Conservation (phyloP, 306 rosid species). For the Abrus precatorius region DNA sequence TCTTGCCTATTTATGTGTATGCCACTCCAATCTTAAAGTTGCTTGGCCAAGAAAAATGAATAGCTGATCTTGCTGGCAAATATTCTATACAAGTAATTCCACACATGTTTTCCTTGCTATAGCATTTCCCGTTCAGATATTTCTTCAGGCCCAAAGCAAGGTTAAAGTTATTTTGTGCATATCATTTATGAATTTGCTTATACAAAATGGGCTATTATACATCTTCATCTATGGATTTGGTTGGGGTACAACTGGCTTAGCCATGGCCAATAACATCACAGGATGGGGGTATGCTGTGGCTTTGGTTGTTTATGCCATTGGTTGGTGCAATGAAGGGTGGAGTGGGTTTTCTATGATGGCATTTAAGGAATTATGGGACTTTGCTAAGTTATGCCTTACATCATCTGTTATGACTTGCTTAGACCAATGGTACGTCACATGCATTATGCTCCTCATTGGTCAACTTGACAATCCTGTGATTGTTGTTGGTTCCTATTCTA, state of each 20-base stretch:
- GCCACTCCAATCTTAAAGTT: conserved; percentile 68
- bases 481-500: conserved; percentile 61
- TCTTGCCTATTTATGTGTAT: conserved; percentile 64
- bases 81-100: conserved; percentile 66
- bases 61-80: conserved; percentile 68
- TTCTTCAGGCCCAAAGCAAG: conserved; percentile 80
- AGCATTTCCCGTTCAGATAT: conserved; percentile 61
- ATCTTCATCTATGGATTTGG: conserved; percentile 59
- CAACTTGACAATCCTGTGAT: conserved; percentile 55
- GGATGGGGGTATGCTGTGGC: conserved; percentile 61
- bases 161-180: conserved; percentile 67
- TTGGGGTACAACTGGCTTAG: conserved; percentile 71
- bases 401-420: conserved; percentile 63
- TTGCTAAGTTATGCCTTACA: conserved; percentile 66
- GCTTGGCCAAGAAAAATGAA: conserved; percentile 71
- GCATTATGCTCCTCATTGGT: conserved; percentile 57
- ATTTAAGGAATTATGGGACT: conserved; percentile 72
- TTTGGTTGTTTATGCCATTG: conserved; percentile 56
- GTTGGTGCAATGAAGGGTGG: conserved; percentile 87
- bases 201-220: conserved; percentile 60
- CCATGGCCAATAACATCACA: conserved; percentile 64
- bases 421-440: conserved; percentile 54
- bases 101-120: conserved; percentile 65
- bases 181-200: conserved; percentile 50
- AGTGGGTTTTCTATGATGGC: conserved; percentile 73